Base-by-base conservation (phyloP, 306 rosid genomes). In the Fagus crenata region DNA sequence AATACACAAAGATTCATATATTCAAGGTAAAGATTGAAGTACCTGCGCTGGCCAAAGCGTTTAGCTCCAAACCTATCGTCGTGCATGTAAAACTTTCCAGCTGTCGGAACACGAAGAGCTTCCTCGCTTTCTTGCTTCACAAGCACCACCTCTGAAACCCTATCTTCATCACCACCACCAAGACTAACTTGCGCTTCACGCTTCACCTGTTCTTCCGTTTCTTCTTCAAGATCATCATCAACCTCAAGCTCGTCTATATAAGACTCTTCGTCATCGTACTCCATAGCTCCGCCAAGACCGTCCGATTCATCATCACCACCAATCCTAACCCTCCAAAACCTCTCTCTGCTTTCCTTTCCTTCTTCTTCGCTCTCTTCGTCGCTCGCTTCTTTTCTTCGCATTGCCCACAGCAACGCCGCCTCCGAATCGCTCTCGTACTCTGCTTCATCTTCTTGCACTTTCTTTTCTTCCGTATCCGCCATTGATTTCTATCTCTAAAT, bases 71-170 rank as follows among this genome's bases (percentile, higher is more conserved):
- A 49, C 54, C 82, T 72, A 33, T 79, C 77, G 40, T 79, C 77
- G 53, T 74, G 83, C 79, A 67, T 80, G 83, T 54, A 74, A 58
- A 64, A 67, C 69, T 11, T 67, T 35, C 75, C 79, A 51, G 11
- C 28, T 37, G 6, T 51, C 39, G 82, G 77, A 46, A 46, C 77
- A 78, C 72, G 22, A 18, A 71, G 72, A 36, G 3, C 54, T 55
- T 51, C 41, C 67, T 22, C 77, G 49, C 53, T 51, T 33, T 3
- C 43, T 41, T 60, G 15, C 1, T 39, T 49, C 53, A 78, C 65
- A 12, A 5, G 42, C 69, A 18, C 54, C 53, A 32, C 37, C 28
- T 74, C 78, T 55, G 17, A 59, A 80, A 73, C n/a, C 70, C 36
- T 51, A 17, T 49, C 77, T 15, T 69, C 75, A n/a, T 22, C 41